Evolutionary conservation across 495 filamentous ascomycete genomes (phyloP).

Genomic region (Apiosordaria backusii): DNA sequence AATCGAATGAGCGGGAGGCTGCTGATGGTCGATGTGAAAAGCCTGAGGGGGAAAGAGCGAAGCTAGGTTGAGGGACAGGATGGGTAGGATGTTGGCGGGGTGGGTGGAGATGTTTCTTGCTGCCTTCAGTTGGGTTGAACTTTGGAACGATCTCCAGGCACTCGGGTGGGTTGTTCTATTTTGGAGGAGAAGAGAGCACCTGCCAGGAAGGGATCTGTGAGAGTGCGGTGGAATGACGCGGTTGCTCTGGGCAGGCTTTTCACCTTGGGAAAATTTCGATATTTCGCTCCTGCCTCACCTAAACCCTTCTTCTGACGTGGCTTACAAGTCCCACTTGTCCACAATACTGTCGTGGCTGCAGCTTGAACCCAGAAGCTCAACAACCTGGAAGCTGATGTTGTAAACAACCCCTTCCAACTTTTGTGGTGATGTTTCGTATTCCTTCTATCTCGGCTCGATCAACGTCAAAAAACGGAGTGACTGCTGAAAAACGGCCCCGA

Average conservation of each 20-base stretch:
- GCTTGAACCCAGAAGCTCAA: background rate
- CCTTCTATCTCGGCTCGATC: too few species aligned
- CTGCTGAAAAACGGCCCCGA: background rate
- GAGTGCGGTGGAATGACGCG: background rate
- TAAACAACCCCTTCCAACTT: background rate
- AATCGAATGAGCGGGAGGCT: background rate
- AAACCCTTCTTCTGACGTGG: background rate
- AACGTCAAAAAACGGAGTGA: background rate
- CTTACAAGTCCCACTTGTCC: too few species aligned
- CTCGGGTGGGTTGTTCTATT: background rate
- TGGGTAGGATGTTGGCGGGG: background rate
- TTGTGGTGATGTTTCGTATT: background rate
- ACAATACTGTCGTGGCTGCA: too few species aligned
- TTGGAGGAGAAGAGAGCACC: background rate
- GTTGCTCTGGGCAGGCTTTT: background rate
- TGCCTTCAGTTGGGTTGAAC: background rate
- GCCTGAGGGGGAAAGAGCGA: background rate
- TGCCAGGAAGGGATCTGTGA: background rate
- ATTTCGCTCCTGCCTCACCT: background rate
- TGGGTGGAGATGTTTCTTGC: background rate
- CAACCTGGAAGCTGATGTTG: background rate
- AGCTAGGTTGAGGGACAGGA: background rate
- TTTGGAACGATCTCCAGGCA: background rate
- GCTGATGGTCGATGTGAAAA: background rate
- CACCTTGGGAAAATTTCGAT: background rate